Conservation (phyloP, 1,284 basidiomycete genomes). For the Porogramme epimiltina region DNA sequence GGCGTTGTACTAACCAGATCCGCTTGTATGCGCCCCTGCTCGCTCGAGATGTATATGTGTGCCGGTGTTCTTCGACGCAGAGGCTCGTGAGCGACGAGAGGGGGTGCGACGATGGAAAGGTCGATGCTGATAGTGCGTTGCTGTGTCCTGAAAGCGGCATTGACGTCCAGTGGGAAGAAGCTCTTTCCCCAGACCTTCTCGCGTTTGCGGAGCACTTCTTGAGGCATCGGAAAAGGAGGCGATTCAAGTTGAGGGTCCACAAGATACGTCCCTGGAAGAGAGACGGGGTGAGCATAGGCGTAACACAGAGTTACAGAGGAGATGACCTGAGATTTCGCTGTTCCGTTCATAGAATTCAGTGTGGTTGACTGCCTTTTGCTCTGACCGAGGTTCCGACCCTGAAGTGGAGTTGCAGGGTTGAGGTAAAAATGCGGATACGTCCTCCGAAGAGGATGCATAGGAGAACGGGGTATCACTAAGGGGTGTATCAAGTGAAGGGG, state of each 20-base stretch:
- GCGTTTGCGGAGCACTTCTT: constrained; percentile 3
- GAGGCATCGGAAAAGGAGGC: neutral
- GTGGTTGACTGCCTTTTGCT: no score
- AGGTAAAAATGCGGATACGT: no score
- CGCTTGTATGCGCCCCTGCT: constrained; percentile 27
- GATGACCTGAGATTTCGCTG: neutral
- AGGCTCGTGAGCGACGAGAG: neutral
- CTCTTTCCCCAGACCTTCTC: constrained; percentile 11
- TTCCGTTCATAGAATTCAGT: neutral
- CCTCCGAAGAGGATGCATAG: no score
- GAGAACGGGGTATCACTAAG: no score
- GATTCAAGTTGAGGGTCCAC: constrained; percentile 20
- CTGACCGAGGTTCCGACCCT: no score
- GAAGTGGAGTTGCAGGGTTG: no score
- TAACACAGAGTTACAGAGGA: neutral
- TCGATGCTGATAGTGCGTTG: constrained; percentile 28
- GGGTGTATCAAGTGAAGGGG: no score
- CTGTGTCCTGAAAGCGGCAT: constrained; percentile 30
- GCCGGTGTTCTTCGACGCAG: constrained; percentile 7
- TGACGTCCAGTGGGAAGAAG: constrained; percentile 12
- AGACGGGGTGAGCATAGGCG: neutral
- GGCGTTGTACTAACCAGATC: constrained; percentile 24
- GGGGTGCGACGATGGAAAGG: constrained; percentile 13
- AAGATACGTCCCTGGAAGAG: constrained; percentile 15
- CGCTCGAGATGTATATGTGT: constrained; percentile 24